These are phyloP conservation scores for Aspergillus arachidicola DNA, from an alignment of 2,329 filamentous ascomycete genomes.

Conservation along the genomic window DNA sequence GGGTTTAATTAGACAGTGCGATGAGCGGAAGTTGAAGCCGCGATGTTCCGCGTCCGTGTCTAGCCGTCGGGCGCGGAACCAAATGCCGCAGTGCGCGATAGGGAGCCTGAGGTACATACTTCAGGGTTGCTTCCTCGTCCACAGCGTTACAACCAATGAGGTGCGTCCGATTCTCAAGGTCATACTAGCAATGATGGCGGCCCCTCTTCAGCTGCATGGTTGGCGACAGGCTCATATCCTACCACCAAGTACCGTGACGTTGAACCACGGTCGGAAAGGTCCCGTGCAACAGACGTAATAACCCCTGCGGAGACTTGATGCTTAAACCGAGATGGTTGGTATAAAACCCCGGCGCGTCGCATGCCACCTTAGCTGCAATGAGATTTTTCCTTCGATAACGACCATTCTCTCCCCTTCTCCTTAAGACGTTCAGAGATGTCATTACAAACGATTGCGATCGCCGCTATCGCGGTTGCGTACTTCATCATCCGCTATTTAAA, in stretches of 20 bases:
- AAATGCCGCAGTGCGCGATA: slow-evolving; percentile 6
- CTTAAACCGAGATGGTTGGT: neutral
- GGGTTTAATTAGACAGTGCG: too few relatives aligned
- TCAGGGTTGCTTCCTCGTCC: neutral
- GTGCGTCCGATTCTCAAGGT: neutral
- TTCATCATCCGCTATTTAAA: slow-evolving; percentile 47
- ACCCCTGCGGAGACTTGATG: neutral
- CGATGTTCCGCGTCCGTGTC: slow-evolving; percentile 4
- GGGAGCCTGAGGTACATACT: neutral
- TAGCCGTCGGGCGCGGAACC: slow-evolving; percentile 11
- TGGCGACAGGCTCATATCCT: neutral
- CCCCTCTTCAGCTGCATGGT: neutral
- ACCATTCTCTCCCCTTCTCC: neutral
- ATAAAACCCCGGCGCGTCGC: neutral
- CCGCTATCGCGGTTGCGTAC: slow-evolving; percentile 40
- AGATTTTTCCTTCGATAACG: neutral
- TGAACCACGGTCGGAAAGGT: slow-evolving; percentile 16
- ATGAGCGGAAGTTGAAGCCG: slow-evolving; percentile 3
- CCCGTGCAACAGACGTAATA: slow-evolving; percentile 8
- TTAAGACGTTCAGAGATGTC: slow-evolving; percentile 24
- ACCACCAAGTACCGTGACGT: neutral
- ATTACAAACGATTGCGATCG: slow-evolving; percentile 35
- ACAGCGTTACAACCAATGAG: neutral
- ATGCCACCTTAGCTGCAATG: neutral
- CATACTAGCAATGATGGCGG: too few relatives aligned